Percentiles rank a stretch among this genome's conserved stretches.
phyloP scores from a whole-genome alignment of 2,329 filamentous ascomycete genomes.

The Alternaria metachromatica region DNA sequence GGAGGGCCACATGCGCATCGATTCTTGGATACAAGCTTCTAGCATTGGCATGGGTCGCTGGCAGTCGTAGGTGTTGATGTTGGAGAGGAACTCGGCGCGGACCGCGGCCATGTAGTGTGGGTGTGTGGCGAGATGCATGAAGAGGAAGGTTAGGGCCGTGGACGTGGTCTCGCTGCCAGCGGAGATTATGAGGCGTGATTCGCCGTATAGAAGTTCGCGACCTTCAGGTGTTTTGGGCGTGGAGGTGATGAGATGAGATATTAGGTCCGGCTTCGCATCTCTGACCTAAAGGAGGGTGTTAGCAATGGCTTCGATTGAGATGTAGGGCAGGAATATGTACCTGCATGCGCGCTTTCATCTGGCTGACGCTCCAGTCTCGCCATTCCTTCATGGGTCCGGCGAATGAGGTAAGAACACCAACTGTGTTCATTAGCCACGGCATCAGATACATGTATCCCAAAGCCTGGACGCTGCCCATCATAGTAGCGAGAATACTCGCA shows the following conservation, averaged over 20 bases:
- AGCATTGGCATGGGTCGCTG: constrained; percentile 20
- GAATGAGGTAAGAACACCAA: constrained; percentile 24
- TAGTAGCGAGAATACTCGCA: constrained; percentile 35
- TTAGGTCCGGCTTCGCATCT: constrained; percentile 29
- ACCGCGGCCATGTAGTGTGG: constrained; percentile 23
- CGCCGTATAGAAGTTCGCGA: constrained; percentile 31
- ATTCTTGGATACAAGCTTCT: constrained; percentile 35
- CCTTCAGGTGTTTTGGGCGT: constrained; percentile 22
- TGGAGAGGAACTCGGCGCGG: constrained; percentile 26
- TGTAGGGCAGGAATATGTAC: constrained; percentile 5
- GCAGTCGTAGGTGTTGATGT: constrained; percentile 13
- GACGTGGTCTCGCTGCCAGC: constrained; percentile 56
- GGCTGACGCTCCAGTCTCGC: constrained; percentile 31
- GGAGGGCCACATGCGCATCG: constrained; percentile 36
- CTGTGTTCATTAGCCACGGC: constrained; percentile 38
- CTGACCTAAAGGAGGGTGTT: constrained; percentile 12
- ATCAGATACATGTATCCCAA: constrained; percentile 36
- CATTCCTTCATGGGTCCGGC: constrained; percentile 36
- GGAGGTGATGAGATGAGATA: constrained; percentile 30
- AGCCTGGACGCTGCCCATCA: constrained; percentile 35
- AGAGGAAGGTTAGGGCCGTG: constrained; percentile 59
- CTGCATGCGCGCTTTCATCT: constrained; percentile 31
- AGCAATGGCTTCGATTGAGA: background rate
- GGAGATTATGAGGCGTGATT: constrained; percentile 42
- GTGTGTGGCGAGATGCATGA: constrained; percentile 44